Percentiles rank a stretch among this genome's conserved stretches.
phyloP scores from a whole-genome alignment of 2,329 filamentous ascomycete genomes.

The Calycina marina region DNA sequence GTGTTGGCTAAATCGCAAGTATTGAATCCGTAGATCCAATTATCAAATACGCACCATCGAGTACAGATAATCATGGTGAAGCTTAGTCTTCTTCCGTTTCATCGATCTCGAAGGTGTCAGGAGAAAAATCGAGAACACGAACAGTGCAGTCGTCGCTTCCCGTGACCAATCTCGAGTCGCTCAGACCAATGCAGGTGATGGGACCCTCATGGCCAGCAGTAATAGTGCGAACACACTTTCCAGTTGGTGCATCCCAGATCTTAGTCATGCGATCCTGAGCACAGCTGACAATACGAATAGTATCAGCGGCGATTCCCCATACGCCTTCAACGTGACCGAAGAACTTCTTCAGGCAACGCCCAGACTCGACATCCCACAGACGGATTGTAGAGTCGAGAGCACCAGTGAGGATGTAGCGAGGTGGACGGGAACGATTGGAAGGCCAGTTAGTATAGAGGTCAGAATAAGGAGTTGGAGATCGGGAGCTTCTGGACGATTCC shows the following conservation, averaged over 20 bases:
- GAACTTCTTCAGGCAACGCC: slow-evolving; percentile 76
- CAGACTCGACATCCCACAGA: slow-evolving; percentile 77
- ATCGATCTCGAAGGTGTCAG: slow-evolving; percentile 7
- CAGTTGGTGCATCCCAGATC: slow-evolving; percentile 84
- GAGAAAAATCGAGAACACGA: slow-evolving; percentile 59
- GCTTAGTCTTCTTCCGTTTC: too few relatives aligned
- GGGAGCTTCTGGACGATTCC: not conserved
- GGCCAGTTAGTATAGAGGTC: slow-evolving; percentile 36
- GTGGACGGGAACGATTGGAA: slow-evolving; percentile 55
- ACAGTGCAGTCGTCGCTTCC: slow-evolving; percentile 92
- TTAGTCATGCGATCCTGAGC: slow-evolving; percentile 93
- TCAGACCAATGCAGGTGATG: slow-evolving; percentile 84
- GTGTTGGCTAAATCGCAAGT: too few relatives aligned
- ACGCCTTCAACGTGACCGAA: slow-evolving; percentile 95
- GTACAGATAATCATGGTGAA: too few relatives aligned
- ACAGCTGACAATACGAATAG: slow-evolving; percentile 72
- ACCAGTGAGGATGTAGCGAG: slow-evolving; percentile 84
- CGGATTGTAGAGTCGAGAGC: slow-evolving; percentile 84
- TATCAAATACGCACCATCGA: too few relatives aligned
- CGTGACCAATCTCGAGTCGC: slow-evolving; percentile 77
- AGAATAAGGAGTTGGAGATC: slow-evolving; percentile 6
- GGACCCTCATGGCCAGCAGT: slow-evolving; percentile 71
- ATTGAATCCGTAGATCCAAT: too few relatives aligned
- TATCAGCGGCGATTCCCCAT: slow-evolving; percentile 85
- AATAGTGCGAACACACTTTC: slow-evolving; percentile 84